phyloP scores from a whole-genome alignment of 2,329 filamentous ascomycete genomes.

The Cladophialophora bantiana region DNA sequence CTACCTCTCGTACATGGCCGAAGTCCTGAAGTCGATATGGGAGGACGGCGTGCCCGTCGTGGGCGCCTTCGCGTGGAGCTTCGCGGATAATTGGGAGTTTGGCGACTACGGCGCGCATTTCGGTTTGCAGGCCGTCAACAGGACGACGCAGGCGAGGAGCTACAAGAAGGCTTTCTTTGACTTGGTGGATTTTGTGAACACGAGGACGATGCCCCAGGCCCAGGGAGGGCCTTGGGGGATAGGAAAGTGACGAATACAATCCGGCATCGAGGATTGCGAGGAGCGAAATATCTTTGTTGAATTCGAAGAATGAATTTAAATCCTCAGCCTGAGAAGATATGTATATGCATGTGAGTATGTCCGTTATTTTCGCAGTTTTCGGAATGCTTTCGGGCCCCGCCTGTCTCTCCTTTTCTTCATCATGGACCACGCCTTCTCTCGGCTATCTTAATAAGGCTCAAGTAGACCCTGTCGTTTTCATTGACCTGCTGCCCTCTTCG shows the following conservation, averaged over 20 bases:
- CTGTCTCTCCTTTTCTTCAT: not conserved
- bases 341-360: not conserved
- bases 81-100: constrained; percentile 56
- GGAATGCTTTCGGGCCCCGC: not conserved
- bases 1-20: constrained; percentile 62
- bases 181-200: constrained; percentile 59
- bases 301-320: not conserved
- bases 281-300: no score
- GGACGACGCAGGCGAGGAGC: constrained; percentile 57
- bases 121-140: constrained; percentile 64
- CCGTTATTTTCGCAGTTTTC: not conserved
- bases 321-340: not conserved
- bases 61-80: constrained; percentile 63
- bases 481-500: not conserved
- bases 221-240: not conserved
- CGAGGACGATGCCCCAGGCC: constrained; percentile 20
- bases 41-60: constrained; percentile 63
- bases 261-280: no score
- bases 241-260: not conserved
- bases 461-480: not conserved
- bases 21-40: constrained; percentile 63
- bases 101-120: constrained; percentile 57
- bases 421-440: not conserved
- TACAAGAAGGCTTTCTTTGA: constrained; percentile 68
- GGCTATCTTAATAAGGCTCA: not conserved